These are phyloP conservation scores for Exsudoporus frostii DNA, from an alignment of 768 basidiomycete genomes.

Conservation along the genomic window DNA sequence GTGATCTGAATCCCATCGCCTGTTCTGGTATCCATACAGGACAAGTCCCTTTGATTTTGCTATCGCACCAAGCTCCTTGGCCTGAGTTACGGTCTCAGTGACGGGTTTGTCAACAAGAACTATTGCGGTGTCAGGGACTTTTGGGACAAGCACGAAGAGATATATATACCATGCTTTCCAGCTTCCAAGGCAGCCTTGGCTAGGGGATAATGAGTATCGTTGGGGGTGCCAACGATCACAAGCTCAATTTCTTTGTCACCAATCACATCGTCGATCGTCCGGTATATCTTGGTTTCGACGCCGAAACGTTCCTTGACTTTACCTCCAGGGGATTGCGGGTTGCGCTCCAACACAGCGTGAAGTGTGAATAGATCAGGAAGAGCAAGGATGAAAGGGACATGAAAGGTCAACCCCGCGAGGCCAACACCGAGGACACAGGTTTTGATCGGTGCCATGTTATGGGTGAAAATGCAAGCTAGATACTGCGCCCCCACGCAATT, in stretches of 20 bases:
- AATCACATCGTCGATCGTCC: constrained; percentile 57
- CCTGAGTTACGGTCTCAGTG: constrained; percentile 56
- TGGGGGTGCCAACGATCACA: constrained; percentile 69
- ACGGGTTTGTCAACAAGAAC: constrained; percentile 83
- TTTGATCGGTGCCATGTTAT: constrained; percentile 46
- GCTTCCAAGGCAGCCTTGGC: constrained; percentile 64
- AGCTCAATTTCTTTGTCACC: constrained; percentile 62
- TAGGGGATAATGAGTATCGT: constrained; percentile 66
- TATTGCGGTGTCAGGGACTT: constrained; percentile 22
- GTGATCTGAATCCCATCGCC: constrained; percentile 79
- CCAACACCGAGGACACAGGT: constrained; percentile 77
- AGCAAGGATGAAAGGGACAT: constrained; percentile 74
- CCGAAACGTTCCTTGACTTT: constrained; percentile 68
- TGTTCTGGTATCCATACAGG: constrained; percentile 70
- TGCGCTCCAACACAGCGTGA: constrained; percentile 72
- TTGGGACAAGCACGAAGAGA: background rate
- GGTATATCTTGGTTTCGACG: constrained; percentile 53
- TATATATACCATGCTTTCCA: constrained; percentile 63
- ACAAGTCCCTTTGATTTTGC: constrained; percentile 59
- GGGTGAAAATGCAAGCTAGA: background rate
- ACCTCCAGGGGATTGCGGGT: constrained; percentile 56
- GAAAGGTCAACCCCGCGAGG: constrained; percentile 74
- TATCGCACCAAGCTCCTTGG: constrained; percentile 55
- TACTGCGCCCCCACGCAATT: background rate
- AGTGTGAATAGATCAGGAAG: constrained; percentile 68